Conservation (phyloP, 1,139 yeast species). For the Lodderomyces beijingensis region DNA sequence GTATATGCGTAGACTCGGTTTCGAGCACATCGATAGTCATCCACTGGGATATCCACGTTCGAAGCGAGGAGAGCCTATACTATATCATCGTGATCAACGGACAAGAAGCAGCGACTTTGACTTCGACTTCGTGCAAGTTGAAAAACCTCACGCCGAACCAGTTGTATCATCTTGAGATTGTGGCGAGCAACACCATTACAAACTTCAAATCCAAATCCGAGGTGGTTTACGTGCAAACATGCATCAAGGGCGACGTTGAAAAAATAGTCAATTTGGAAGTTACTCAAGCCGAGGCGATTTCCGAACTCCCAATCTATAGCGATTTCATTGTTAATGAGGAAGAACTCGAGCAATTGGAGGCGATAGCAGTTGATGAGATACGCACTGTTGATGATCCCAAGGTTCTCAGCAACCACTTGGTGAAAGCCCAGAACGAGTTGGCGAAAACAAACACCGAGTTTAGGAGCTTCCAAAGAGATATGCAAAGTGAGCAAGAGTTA, state of each 20-base stretch:
- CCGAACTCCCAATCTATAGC: neutral
- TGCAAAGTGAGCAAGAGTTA: slow-evolving; percentile 20
- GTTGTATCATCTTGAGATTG: slow-evolving; percentile 34
- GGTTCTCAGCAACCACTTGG: slow-evolving; percentile 21
- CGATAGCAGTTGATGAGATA: slow-evolving; percentile 18
- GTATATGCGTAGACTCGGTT: slow-evolving; percentile 37
- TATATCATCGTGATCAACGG: slow-evolving; percentile 35
- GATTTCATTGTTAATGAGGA: neutral
- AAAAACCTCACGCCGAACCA: slow-evolving; percentile 27
- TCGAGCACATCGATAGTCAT: slow-evolving; percentile 27
- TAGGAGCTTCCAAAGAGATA: slow-evolving; percentile 17
- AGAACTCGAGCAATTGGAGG: slow-evolving; percentile 6
- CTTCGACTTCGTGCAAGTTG: slow-evolving; percentile 35
- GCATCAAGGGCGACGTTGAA: slow-evolving; percentile 9
- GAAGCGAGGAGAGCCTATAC: slow-evolving; percentile 31
- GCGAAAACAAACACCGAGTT: slow-evolving; percentile 23
- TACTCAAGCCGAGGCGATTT: slow-evolving; percentile 8
- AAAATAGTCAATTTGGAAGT: slow-evolving; percentile 8
- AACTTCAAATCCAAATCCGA: slow-evolving; percentile 34
- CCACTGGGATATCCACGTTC: slow-evolving; percentile 41
- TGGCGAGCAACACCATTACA: slow-evolving; percentile 36
- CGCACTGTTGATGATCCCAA: slow-evolving; percentile 16
- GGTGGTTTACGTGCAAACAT: slow-evolving; percentile 23
- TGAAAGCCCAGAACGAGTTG: slow-evolving; percentile 28
- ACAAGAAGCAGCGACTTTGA: slow-evolving; percentile 35